Evolutionary conservation across 1,139 yeast genomes (phyloP), one percentile per base, ranked within the genome.

Genomic region (Taphrina wiesneri): DNA sequence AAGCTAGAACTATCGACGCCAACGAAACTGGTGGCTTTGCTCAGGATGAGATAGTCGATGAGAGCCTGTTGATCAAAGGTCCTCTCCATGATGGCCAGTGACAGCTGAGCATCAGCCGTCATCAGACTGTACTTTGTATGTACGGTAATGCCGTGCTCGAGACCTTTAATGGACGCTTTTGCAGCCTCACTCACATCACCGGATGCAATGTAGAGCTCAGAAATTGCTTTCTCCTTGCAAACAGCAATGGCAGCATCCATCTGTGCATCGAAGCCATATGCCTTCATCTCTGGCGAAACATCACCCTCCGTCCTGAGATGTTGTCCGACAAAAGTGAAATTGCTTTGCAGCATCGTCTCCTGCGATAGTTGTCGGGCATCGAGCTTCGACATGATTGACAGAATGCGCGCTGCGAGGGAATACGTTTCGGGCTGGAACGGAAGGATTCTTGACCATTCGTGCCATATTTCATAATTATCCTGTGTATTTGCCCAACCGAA

Each of bases 41-140:
- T 36, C 11, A 54, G 30, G 30, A 54, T 36, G 49, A 54, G 47
- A 25, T 54, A 54, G 36, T 54, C 60, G 19, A 54, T 36, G 46
- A 54, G 39, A 32, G 60, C 60, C 19, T 34, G 60, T 21, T 54
- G 60, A 25, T 54, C 60, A 41, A 54, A 54, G 34, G 60, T 54
- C 47, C 36, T 13, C 13, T 13, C 49, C 19, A 9, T 7, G 2
- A 54, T 21, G 9, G 36, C 25, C 36, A 11, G n/a, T 4, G 32
- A 2, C 19, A 34, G 36, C 34, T 39, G 15, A 7, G 60, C 23
- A 25, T 54, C 60, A 15, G 34, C 3, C 54, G 19, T 2, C 49
- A 54, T 36, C 6, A 54, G 49, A 41, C 49, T 54, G 49, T 26
- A 25, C 25, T 54, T 54, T 43, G 45, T 36, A 36, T 34, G 46